Evolutionary conservation across 352 stramenopile species (phyloP), one percentile per base, ranked within the genome.

Genomic region (Pythium plurisporium): DNA sequence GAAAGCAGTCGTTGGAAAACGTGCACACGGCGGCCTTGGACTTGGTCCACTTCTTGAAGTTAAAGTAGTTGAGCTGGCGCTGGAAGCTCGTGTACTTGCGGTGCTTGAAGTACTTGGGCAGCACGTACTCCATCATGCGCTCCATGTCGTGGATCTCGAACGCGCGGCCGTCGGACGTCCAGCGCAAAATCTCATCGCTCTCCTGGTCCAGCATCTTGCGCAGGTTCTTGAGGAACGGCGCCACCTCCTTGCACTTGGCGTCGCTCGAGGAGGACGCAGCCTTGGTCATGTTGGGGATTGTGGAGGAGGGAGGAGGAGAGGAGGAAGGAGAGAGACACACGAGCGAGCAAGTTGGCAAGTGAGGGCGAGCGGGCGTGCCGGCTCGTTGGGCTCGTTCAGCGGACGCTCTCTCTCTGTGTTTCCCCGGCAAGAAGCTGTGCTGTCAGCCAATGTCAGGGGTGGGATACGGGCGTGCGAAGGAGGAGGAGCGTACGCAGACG

Each of bases 11-110:
- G 70, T 89, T 87, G 25, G 74, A 86, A 54, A 89, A 89, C 46
- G 79, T 89, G 73, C 79, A 89, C 42, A 87, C 73, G 43, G 78
- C 70, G 36, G 79, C 70, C 65, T 83, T 82, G 67, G 76, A 83
- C 73, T 74, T 81, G 57, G 79, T 97, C 90, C 62, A 82, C 49
- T 79, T 94, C 64, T 72, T 79, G 50, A 79, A 88, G 70, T 65
- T 85, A 57, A 98, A 98, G 74, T 98, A 98, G 76, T 97, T 97
- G 47, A 98, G 81, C 67, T 98, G 91, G 20, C 94, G 86, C 64
- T 96, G 88, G 57, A 98, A 95, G 51, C 90, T 97, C n/a, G 94
- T 82, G 63, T 91, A 87, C 59, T 91, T 94, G 58, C 72, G 78
- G 64, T 95, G 86, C 53, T 85, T 87, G 59, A 95, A 95, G 60